A percentile compares a stretch with the other conserved stretches of the same genome.
Conservation (phyloP, 2,329 filamentous ascomycete genomes). For the Dothistroma pini region DNA sequence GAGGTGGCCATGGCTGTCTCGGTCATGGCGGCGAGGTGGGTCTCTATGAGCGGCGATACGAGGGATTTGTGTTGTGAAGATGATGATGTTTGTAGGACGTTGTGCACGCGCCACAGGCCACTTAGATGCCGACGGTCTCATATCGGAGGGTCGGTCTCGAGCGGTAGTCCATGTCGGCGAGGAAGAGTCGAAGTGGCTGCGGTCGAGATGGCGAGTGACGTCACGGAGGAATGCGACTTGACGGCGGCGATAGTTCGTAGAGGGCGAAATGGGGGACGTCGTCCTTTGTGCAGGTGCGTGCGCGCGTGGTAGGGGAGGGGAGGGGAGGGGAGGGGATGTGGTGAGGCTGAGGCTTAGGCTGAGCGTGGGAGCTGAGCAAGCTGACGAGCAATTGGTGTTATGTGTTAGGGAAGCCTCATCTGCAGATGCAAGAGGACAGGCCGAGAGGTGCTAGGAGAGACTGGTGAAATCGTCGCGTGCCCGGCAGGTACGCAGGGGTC, state of each 20-base stretch:
- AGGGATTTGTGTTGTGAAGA: background rate
- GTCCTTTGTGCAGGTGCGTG: too few relatives aligned
- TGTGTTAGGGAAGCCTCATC: too few relatives aligned
- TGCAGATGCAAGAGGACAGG: too few relatives aligned
- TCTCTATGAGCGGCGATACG: slow-evolving; percentile 2
- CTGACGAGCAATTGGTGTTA: too few relatives aligned
- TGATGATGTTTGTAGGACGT: background rate
- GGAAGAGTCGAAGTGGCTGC: background rate
- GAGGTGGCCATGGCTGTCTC: slow-evolving; percentile 28
- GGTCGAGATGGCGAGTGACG: background rate
- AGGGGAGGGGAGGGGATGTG: too few relatives aligned
- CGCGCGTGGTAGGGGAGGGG: too few relatives aligned
- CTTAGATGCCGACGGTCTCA: background rate
- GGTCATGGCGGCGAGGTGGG: slow-evolving; percentile 8
- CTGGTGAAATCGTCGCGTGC: too few relatives aligned
- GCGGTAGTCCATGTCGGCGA: background rate
- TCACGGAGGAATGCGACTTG: background rate
- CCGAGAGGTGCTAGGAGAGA: too few relatives aligned
- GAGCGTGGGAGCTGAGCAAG: too few relatives aligned
- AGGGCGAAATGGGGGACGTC: background rate
- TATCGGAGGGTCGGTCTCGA: background rate
- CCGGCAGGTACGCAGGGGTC: too few relatives aligned
- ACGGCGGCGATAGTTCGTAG: background rate
- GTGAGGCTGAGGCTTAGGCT: too few relatives aligned
- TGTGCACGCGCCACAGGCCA: background rate